Percentiles rank a stretch among this genome's conserved stretches.
phyloP scores from a whole-genome alignment of 75 land plant genomes.

The Selaginella tamariscina region DNA sequence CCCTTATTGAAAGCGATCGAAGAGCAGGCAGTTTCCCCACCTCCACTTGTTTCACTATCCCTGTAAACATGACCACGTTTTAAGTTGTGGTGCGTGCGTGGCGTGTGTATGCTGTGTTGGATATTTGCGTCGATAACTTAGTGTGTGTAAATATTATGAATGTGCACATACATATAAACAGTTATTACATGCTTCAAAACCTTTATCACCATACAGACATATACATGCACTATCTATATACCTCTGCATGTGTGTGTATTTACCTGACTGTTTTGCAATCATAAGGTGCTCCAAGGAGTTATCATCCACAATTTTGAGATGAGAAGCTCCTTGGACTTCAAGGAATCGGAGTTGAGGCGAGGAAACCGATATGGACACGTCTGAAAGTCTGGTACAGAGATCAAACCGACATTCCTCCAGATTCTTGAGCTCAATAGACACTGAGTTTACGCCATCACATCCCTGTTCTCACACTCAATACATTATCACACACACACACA shows the following conservation, averaged over 20 bases:
- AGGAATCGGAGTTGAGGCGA: constrained; percentile 41
- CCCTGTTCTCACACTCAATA: no score
- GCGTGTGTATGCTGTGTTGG: no score
- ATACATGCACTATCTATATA: not conserved
- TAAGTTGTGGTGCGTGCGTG: no score
- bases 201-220: no score
- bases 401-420: constrained; percentile 62
- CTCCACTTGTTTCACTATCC: constrained; percentile 45
- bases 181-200: no score
- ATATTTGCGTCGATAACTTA: no score
- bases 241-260: not conserved
- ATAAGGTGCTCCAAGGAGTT: constrained; percentile 32
- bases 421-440: constrained; percentile 37
- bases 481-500: no score
- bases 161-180: no score
- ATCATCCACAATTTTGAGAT: constrained; percentile 34
- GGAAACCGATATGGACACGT: constrained; percentile 33
- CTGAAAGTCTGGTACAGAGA: constrained; percentile 38
- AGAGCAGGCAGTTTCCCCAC: constrained; percentile 44
- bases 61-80: no score
- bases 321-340: constrained; percentile 61
- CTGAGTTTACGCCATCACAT: constrained; percentile 43
- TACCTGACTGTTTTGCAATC: constrained; percentile 56
- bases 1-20: constrained; percentile 43
- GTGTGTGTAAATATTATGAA: no score